phyloP scores from a whole-genome alignment of 169 alveolate species.

The Besnoitia besnoiti region DNA sequence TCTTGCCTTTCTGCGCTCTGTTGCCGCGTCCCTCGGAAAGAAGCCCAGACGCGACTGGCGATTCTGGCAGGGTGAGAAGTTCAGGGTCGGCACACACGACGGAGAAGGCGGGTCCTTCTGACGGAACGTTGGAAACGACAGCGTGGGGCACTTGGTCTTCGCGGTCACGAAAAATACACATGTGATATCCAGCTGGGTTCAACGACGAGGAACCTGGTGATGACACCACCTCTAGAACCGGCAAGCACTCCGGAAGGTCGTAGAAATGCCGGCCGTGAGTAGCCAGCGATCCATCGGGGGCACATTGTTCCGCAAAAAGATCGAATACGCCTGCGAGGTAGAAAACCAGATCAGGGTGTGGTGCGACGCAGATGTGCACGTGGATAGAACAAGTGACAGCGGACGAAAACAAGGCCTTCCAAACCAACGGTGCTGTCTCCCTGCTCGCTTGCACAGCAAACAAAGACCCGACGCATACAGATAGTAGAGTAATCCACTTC shows the following conservation, averaged over 20 bases:
- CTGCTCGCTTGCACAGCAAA: too few relatives aligned
- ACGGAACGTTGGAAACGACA: slow-evolving; percentile 19
- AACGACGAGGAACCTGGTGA: neutral
- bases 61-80: neutral
- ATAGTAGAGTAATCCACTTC: too few relatives aligned
- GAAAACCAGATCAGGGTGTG: neutral
- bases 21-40: neutral
- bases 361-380: too few relatives aligned
- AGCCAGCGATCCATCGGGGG: neutral
- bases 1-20: neutral
- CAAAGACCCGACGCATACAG: too few relatives aligned
- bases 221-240: neutral
- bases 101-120: slow-evolving; percentile 1
- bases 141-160: slow-evolving; percentile 36
- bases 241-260: slow-evolving; percentile 23
- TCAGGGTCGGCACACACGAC: neutral
- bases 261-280: slow-evolving; percentile 5
- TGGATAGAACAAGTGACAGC: too few relatives aligned
- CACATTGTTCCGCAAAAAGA: neutral
- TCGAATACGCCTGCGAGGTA: neutral
- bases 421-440: too few relatives aligned
- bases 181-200: neutral
- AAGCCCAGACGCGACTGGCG: neutral
- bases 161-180: slow-evolving; percentile 19
- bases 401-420: too few relatives aligned